A percentile compares a stretch with the other conserved stretches of the same genome.
These are phyloP conservation scores for Hypholoma sublateritium DNA, from an alignment of 768 basidiomycete species.

Conservation along the genomic window DNA sequence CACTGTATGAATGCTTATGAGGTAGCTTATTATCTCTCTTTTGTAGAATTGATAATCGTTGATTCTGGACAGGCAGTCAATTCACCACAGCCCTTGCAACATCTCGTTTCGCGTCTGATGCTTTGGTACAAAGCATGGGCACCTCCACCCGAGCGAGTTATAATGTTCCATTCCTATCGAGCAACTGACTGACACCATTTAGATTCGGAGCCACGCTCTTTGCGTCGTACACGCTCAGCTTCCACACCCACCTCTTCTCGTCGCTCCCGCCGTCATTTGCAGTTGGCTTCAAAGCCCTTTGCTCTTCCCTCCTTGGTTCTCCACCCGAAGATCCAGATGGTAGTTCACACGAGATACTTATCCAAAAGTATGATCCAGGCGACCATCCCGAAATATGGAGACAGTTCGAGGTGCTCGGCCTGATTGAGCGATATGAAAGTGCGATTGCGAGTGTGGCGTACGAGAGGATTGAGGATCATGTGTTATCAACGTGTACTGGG, in stretches of 20 bases:
- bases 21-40: conserved; percentile 32
- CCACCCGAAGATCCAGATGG: conserved; percentile 19
- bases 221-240: conserved; percentile 62
- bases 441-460: conserved; percentile 84
- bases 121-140: conserved; percentile 81
- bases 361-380: conserved; percentile 10
- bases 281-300: conserved; percentile 64
- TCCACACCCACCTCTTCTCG: conserved; percentile 76
- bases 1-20: conserved; percentile 61
- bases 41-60: background rate
- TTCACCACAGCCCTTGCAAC: conserved; percentile 41
- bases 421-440: conserved; percentile 81
- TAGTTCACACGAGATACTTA: background rate
- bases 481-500: conserved; percentile 61
- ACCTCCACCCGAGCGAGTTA: conserved; percentile 60
- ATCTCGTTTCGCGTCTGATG: conserved; percentile 57
- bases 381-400: conserved; percentile 19
- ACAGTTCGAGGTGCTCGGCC: conserved; percentile 66
- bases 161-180: background rate
- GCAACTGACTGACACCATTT: conserved; percentile 10
- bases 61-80: conserved; percentile 40
- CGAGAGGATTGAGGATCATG: conserved; percentile 78
- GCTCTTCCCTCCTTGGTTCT: conserved; percentile 54
- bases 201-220: conserved; percentile 64
- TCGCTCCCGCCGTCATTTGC: conserved; percentile 68